Conservation (phyloP, 2,329 filamentous ascomycete species). For the Aspergillus tanneri region DNA sequence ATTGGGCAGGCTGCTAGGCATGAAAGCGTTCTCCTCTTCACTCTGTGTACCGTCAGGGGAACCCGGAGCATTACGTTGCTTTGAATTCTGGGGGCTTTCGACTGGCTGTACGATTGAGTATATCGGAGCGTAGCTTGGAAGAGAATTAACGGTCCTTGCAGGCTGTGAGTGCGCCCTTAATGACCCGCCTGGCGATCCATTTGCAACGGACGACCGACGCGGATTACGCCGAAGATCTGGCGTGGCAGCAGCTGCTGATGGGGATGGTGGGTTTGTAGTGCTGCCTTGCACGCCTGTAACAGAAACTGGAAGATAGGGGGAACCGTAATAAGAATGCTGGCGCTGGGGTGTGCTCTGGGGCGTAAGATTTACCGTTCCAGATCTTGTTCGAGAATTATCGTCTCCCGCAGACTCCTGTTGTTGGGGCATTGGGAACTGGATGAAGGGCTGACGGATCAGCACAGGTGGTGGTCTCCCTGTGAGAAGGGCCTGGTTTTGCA, state of each 20-base stretch:
- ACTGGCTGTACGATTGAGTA: conserved; percentile 33
- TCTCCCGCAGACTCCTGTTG: conserved; percentile 36
- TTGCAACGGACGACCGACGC: conserved; percentile 46
- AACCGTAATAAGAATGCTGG: conserved; percentile 37
- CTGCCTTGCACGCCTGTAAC: conserved; percentile 37
- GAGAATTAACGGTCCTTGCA: conserved; percentile 44
- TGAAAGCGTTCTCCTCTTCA: conserved; percentile 33
- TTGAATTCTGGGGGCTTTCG: conserved; percentile 31
- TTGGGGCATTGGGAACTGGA: conserved; percentile 42
- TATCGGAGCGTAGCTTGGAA: conserved; percentile 34
- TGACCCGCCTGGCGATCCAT: conserved; percentile 42
- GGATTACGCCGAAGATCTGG: conserved; percentile 47
- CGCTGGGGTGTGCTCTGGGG: conserved; percentile 33
- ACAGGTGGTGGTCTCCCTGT: conserved; percentile 41
- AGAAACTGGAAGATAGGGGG: conserved; percentile 39
- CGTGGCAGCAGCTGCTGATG: conserved; percentile 38
- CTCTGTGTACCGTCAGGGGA: conserved; percentile 35
- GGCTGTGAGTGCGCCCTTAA: conserved; percentile 53
- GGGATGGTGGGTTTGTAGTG: conserved; percentile 49
- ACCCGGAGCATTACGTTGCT: conserved; percentile 32
- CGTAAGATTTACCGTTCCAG: conserved; percentile 39
- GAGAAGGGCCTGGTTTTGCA: conserved; percentile 47
- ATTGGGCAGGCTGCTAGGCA: conserved; percentile 35
- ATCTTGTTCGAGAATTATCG: conserved; percentile 38
- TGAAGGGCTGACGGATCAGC: conserved; percentile 43